Base-by-base conservation (phyloP, 495 filamentous ascomycete species). In the Thermothielavioides terrestris region DNA sequence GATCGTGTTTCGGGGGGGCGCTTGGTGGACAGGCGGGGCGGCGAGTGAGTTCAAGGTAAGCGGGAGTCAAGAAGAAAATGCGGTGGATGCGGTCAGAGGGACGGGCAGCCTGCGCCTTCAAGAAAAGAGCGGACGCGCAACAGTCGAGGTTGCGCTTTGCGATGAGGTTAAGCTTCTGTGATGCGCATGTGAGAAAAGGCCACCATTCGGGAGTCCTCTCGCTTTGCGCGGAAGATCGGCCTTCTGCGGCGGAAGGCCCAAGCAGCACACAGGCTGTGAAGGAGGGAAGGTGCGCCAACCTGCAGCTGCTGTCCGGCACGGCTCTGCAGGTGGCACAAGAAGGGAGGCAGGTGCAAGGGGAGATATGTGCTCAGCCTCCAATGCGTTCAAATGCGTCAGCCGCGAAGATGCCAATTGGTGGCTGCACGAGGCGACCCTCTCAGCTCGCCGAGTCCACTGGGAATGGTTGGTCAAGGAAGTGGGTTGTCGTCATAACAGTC, bases 321-420 rank as follows among this genome's bases (percentile, higher is more conserved):
- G 35, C 37, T 41, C 40, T 28, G 9, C 49, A 46, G 52, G 51
- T 55, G 53, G 50, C 46, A 46, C 40, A 46, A 22, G 31, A n/a
- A 39, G 14, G 31, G 4, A 18, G 11, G 21, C 23, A 50, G 45
- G 23, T 35, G 42, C 20, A 30, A n/a, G n/a, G n/a, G n/a, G n/a
- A n/a, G n/a, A n/a, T n/a, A n/a, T n/a, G n/a, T n/a, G n/a, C 47
- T 60, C 57, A 52, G 54, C 57, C 51, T 52, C 48, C 48, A 10
- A 26, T n/a, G n/a, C n/a, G n/a, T 43, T 30, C 40, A 26, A 52
- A 46, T 46, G 25, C 42, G 42, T 26, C 42, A 46, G 51, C 44
- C 45, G 40, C 34, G 42, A 31, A 7, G 21, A 21, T 53, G 26
- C 49, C 44, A 47, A 51, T 46, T 18, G 48, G 45, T 6, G 23